Evolutionary conservation across 768 basidiomycete species (phyloP).

Genomic region (Rhodocollybia butyracea): DNA sequence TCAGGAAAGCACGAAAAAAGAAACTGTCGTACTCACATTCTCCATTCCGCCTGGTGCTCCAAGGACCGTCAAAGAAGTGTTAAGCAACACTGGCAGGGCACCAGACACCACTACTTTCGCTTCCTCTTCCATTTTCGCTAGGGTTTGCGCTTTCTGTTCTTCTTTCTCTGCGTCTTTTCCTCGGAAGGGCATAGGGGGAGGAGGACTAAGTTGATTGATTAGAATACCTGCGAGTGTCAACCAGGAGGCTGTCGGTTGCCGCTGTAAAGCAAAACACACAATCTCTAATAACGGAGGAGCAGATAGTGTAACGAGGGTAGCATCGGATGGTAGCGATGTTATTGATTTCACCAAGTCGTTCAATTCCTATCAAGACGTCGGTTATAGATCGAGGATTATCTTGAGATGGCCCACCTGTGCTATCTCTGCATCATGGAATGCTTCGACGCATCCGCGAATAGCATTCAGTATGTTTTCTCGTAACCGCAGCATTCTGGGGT

Average conservation of each 20-base stretch:
- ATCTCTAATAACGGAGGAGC: constrained; percentile 79
- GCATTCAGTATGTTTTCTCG: constrained; percentile 64
- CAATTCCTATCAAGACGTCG: constrained; percentile 47
- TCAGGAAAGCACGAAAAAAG: background rate
- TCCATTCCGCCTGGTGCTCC: constrained; percentile 65
- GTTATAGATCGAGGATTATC: background rate
- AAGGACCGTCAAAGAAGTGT: constrained; percentile 52
- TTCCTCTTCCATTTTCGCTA: constrained; percentile 25
- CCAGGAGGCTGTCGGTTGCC: constrained; percentile 81
- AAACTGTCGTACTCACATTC: constrained; percentile 43
- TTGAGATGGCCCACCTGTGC: constrained; percentile 57
- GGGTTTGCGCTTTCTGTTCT: background rate
- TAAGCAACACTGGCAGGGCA: constrained; percentile 55
- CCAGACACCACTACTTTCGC: constrained; percentile 53
- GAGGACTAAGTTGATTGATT: constrained; percentile 79
- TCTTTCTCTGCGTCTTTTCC: constrained; percentile 38
- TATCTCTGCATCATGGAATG: constrained; percentile 79
- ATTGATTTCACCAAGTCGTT: constrained; percentile 86
- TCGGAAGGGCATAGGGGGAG: constrained; percentile 43
- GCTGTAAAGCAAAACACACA: constrained; percentile 67
- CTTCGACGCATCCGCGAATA: constrained; percentile 57
- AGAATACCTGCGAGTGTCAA: constrained; percentile 79
- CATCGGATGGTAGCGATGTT: constrained; percentile 74
- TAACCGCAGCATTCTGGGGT: constrained; percentile 58
- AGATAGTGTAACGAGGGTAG: constrained; percentile 76